Percentiles rank a stretch among this genome's conserved stretches.
Evolutionary conservation across 345 rosid genomes (phyloP).

Genomic region (Eucalyptus camaldulensis): DNA sequence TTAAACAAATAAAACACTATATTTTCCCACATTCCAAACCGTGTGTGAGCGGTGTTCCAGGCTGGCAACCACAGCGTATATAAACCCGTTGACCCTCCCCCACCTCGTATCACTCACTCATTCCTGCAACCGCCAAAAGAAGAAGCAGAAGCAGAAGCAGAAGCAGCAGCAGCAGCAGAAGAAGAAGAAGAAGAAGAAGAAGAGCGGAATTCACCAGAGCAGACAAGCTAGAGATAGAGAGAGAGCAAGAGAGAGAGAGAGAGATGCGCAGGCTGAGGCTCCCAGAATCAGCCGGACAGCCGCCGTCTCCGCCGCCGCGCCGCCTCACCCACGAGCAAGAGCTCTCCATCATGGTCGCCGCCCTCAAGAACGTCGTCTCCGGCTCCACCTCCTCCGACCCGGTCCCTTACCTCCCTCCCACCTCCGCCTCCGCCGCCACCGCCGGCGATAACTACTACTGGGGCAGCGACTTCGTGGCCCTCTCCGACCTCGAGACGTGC

Average conservation of each 20-base stretch:
- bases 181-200: no score
- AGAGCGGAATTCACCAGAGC: background rate
- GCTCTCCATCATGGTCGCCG: conserved; percentile 48
- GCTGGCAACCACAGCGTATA: background rate
- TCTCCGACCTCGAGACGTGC: conserved; percentile 43
- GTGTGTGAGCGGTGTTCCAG: conserved; percentile 7
- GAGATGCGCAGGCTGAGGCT: background rate
- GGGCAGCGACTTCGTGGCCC: background rate
- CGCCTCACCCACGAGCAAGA: conserved; percentile 53
- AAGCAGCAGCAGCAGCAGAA: fast-evolving
- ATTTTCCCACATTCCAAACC: background rate
- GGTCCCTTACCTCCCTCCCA: background rate
- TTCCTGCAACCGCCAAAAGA: no score
- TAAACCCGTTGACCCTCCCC: background rate
- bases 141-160: background rate
- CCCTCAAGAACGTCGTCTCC: conserved; percentile 1
- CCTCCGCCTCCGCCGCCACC: background rate
- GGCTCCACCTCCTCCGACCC: background rate
- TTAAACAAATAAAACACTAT: no score
- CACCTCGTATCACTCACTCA: no score
- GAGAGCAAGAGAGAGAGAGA: no score
- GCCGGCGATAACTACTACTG: background rate
- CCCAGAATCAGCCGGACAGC: background rate
- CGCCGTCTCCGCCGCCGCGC: background rate
- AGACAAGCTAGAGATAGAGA: background rate